A percentile compares a stretch with the other conserved stretches of the same genome.
phyloP scores from a whole-genome alignment of 1,284 basidiomycete genomes.

The Rugiboletus extremiorientalis region DNA sequence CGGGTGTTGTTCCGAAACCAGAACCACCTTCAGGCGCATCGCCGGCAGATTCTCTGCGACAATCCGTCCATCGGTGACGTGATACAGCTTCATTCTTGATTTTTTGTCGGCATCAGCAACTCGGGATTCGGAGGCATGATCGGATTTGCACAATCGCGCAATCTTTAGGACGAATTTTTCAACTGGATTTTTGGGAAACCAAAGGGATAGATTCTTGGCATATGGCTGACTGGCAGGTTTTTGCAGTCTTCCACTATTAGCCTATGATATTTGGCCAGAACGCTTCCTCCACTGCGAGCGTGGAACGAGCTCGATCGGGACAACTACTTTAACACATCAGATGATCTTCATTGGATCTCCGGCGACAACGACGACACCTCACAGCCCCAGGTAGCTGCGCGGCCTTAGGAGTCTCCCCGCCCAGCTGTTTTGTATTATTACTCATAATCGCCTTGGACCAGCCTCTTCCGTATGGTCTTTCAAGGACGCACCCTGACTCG shows the following conservation, averaged over 20 bases:
- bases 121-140: constrained; percentile 26
- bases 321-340: constrained; percentile 13
- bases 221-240: constrained; percentile 15
- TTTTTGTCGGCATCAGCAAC: constrained; percentile 35
- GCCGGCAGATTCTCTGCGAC: constrained; percentile 32
- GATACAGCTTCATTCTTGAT: constrained; percentile 19
- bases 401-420: constrained; percentile 7
- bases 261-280: constrained; percentile 9
- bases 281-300: constrained; percentile 22
- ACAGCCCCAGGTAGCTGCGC: constrained; percentile 25
- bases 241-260: constrained; percentile 7
- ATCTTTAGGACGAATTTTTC: constrained; percentile 32
- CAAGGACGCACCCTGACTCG: constrained; percentile 20
- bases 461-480: constrained; percentile 16
- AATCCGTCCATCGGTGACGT: constrained; percentile 33
- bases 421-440: constrained; percentile 33
- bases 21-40: constrained; percentile 31
- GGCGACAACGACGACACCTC: constrained; percentile 13
- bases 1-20: constrained; percentile 68
- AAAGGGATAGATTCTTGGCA: constrained; percentile 19
- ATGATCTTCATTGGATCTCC: constrained; percentile 28
- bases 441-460: constrained; percentile 34
- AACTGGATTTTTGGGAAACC: constrained; percentile 21
- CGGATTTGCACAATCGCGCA: constrained; percentile 27
- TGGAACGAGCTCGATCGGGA: constrained; percentile 25